phyloP scores from a whole-genome alignment of 2,329 filamentous ascomycete species.

The Endothia cerciana region DNA sequence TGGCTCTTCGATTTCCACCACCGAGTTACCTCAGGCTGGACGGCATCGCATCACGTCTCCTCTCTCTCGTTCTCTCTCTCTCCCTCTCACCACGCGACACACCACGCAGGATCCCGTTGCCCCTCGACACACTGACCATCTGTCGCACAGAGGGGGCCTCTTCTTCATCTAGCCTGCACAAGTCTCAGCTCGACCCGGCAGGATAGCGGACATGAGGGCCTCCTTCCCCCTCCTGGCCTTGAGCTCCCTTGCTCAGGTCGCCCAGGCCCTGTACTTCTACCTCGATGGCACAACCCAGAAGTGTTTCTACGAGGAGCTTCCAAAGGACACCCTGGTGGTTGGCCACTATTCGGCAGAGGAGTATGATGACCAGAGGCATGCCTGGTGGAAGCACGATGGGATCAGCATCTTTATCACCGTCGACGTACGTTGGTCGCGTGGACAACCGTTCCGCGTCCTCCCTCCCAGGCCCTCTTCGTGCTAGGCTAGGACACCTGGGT shows the following conservation, averaged over 20 bases:
- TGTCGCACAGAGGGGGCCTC: neutral
- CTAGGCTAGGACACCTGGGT: neutral
- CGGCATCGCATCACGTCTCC: neutral
- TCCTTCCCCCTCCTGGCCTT: conserved; percentile 70
- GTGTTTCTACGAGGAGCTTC: conserved; percentile 98
- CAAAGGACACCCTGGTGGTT: conserved; percentile 95
- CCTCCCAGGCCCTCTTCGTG: neutral
- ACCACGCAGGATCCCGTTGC: neutral
- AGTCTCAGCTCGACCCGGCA: neutral
- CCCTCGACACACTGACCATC: neutral
- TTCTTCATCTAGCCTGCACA: neutral
- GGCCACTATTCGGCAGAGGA: conserved; percentile 89
- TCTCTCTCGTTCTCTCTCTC: no score
- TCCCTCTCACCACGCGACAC: conserved; percentile 1
- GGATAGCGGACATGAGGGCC: conserved; percentile 54
- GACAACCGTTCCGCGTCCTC: neutral
- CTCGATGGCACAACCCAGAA: conserved; percentile 84
- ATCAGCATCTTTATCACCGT: conserved; percentile 89
- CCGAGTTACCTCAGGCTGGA: neutral
- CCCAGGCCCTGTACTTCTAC: conserved; percentile 94
- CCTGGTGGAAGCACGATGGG: conserved; percentile 74
- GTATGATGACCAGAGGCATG: conserved; percentile 70
- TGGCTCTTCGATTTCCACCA: conserved; percentile 10
- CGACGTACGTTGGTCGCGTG: conserved; percentile 60
- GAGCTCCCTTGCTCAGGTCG: conserved; percentile 70